Evolutionary conservation across 2,329 filamentous ascomycete genomes (phyloP), one percentile per base, ranked within the genome.

Genomic region (Trichoderma sp.): DNA sequence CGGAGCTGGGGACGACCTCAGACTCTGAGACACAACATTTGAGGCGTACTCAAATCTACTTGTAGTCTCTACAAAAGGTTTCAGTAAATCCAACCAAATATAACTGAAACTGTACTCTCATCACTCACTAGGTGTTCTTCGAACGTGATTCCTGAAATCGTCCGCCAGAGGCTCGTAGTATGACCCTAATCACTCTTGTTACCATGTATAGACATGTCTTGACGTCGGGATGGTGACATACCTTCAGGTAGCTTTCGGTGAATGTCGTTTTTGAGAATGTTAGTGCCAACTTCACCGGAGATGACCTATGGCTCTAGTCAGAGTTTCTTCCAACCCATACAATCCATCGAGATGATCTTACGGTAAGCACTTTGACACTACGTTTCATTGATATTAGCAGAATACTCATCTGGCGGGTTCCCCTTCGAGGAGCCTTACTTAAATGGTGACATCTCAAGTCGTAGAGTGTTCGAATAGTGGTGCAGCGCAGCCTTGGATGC

Each of bases 381-480:
- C n/a, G n/a, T n/a, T n/a, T n/a, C n/a, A n/a, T n/a, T n/a, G n/a
- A n/a, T n/a, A n/a, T n/a, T n/a, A n/a, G n/a, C n/a, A n/a, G n/a
- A n/a, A n/a, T n/a, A n/a, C n/a, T n/a, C n/a, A n/a, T n/a, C n/a
- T n/a, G n/a, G n/a, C n/a, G n/a, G n/a, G n/a, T n/a, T n/a, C n/a
- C n/a, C n/a, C n/a, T n/a, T 51, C 17, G 2, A 5, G 5, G 14
- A 21, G 7, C 15, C 61, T 63, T 17, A 68, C 71, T 67, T 67
- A 6, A 72, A 68, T 4, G 71, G 71, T 14, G 67, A 64, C 65
- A 73, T 66, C 45, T 73, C 71, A 51, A 72, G 68, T 12, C 66
- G 60, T 26, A 72, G 43, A 1, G 63, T 62, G 47, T 70, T 67
- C 1, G 68, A 67, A 12, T 69, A 72, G 21, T 70, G 68, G 21